A percentile compares a stretch with the other conserved stretches of the same genome.
These are phyloP conservation scores for Clonostachys rhizophaga DNA, from an alignment of 2,329 filamentous ascomycete species.

Conservation along the genomic window DNA sequence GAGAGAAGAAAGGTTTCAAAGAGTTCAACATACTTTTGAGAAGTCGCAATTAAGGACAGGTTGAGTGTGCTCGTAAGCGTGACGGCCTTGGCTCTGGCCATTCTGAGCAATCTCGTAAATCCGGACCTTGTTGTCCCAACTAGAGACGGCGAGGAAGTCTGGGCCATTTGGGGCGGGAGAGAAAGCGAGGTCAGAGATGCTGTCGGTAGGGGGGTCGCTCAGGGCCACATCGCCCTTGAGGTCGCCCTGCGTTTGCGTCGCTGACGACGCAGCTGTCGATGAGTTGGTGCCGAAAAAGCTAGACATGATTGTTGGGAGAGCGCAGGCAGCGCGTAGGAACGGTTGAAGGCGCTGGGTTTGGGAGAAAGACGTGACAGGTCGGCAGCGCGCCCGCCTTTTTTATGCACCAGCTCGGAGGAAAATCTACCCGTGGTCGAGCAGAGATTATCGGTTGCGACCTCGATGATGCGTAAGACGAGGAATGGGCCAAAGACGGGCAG, in stretches of 20 bases:
- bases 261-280: slow-evolving; percentile 44
- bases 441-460: slow-evolving; percentile 5
- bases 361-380: background rate
- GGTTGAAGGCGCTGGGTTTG: background rate
- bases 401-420: background rate
- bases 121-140: slow-evolving; percentile 97
- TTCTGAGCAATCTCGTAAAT: slow-evolving; percentile 85
- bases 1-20: background rate
- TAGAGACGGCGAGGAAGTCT: slow-evolving; percentile 84
- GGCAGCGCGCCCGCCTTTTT: background rate
- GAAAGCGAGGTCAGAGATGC: slow-evolving; percentile 83
- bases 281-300: slow-evolving; percentile 53
- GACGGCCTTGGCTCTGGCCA: slow-evolving; percentile 79
- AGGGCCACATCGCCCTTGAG: slow-evolving; percentile 85
- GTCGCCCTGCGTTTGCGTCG: slow-evolving; percentile 77
- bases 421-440: background rate
- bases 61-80: slow-evolving; percentile 78
- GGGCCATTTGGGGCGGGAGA: slow-evolving; percentile 52
- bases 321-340: no score
- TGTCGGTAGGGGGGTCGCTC: slow-evolving; percentile 76
- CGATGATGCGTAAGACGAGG: no score
- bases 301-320: slow-evolving; percentile 45
- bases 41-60: slow-evolving; percentile 84
- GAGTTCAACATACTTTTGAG: slow-evolving; percentile 65
- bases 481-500: no score